Evolutionary conservation across 768 basidiomycete genomes (phyloP), one percentile per base, ranked within the genome.

Genomic region (Mycena maculata): DNA sequence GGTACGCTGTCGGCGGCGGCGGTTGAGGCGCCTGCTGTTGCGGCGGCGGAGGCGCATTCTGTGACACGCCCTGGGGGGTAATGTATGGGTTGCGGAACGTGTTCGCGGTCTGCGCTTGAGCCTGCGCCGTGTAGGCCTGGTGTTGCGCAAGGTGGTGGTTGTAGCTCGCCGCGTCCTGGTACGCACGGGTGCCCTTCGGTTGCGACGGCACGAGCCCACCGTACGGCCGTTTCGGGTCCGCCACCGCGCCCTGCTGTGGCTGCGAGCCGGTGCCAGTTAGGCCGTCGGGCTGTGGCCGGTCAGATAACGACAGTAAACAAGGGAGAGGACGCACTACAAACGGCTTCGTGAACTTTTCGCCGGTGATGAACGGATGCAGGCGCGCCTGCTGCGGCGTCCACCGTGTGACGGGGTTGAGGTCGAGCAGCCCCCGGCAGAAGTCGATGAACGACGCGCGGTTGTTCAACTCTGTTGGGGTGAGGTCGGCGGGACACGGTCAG

Each of bases 301-400:
- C 20, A 47, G 23, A 23, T 49, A 2, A 49, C 27, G 11, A 25
- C 11, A 39, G 59, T 47, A 52, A 25, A 27, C 30, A 22, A 73
- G 58, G 63, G 68, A 58, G 47, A 20, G 20, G 50, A 82, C 90
- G 76, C 80, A 93, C 94, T 76, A 88, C 86, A 79, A 92, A 95
- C 8, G 94, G 91, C 74, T 93, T 94, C 8, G 89, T 90, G 75
- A 92, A 98, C 76, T 96, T 96, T 80, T 99, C 98, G 56, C 97
- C 97, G 7, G 96, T 98, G 72, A 99, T 98, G 80, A 99, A 99
- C 2, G 98, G 98, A 78, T 99, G 98, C 74, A 93, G 82, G 54
- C 92, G 86, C 41, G 98, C 98, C 79, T 99, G 96, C 75, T 98
- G 95, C 27, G 98, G 97, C 13, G 96, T 92, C 98, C 98, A 99